Base-by-base conservation (phyloP, 495 filamentous ascomycete genomes). In the Hypomontagnella monticulosa region DNA sequence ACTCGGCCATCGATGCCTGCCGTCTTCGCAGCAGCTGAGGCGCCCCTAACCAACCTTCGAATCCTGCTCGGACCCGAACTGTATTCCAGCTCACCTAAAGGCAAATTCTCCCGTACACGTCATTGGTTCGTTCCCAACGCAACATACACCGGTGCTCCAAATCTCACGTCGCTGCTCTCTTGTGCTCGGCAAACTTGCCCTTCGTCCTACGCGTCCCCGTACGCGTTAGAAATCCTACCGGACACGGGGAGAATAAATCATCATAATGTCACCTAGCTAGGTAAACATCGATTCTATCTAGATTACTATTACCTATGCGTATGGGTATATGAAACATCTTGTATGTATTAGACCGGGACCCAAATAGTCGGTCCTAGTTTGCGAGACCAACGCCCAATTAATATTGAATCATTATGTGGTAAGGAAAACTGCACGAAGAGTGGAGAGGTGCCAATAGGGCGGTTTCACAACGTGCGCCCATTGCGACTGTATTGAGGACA, bases 61-160 rank as follows among this genome's bases (percentile, higher is more conserved):
- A 56, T 69, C 66, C 66, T 60, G 15, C 50, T 63, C 66, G 66
- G 66, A 30, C 32, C 66, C 66, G 66, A 69, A 63, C 27, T n/a
- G 6, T 37, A 42, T 52, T 60, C 43, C 34, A 27, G 27, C 18
- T 50, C 44, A 46, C 55, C 27, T 43, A 56, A 20, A 33, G 48
- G 27, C 23, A 41, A 19, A 38, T 48, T 23, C 38, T 10, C 38
- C 36, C 5, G 37, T 11, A 51, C 48, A 52, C 36, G 44, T 55
- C 30, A 69, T 69, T 69, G 66, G 60, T 38, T 46, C 60, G 10
- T 49, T 23, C 12, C 23, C 4, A 62, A 4, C 9, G 46, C 34
- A 23, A 36, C 42, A 4, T 56, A 46, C 42, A 33, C 15, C 57
- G 55, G 51, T 67, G 40, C 53, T 33, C 53, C 52, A 64, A 57